Evolutionary conservation across 768 basidiomycete species (phyloP).

Genomic region (Cantharellus cinnabarinus): DNA sequence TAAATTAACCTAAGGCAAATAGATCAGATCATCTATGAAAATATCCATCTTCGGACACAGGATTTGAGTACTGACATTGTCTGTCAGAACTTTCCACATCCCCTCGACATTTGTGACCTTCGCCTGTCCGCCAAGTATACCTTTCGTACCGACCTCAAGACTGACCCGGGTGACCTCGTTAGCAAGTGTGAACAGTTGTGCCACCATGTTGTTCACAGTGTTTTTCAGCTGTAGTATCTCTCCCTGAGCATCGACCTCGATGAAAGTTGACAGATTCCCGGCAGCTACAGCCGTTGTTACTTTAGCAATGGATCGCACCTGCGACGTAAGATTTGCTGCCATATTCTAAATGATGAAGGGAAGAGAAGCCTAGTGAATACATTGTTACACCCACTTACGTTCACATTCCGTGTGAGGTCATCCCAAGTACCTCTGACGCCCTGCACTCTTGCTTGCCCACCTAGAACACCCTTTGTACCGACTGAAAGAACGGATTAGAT

Average conservation of each 20-base stretch:
- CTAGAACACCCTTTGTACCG: slow-evolving; percentile 21
- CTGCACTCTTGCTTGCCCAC: slow-evolving; percentile 25
- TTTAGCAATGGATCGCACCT: slow-evolving; percentile 79
- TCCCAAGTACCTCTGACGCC: slow-evolving; percentile 28
- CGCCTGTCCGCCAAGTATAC: slow-evolving; percentile 11
- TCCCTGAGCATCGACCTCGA: slow-evolving; percentile 24
- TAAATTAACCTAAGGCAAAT: slow-evolving; percentile 4
- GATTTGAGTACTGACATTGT: slow-evolving; percentile 8
- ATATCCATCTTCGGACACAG: not conserved
- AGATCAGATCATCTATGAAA: not conserved
- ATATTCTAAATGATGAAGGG: slow-evolving; percentile 11
- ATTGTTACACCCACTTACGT: slow-evolving; percentile 9
- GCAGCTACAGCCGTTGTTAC: slow-evolving; percentile 91
- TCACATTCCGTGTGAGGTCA: slow-evolving; percentile 24
- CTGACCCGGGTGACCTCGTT: slow-evolving; percentile 17
- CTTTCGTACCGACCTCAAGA: slow-evolving; percentile 27
- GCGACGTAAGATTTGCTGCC: slow-evolving; percentile 80
- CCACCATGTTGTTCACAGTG: slow-evolving; percentile 17
- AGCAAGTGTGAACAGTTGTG: slow-evolving; percentile 7
- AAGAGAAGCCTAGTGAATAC: not conserved
- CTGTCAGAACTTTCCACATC: slow-evolving; percentile 19
- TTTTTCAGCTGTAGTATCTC: slow-evolving; percentile 25
- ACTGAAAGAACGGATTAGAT: slow-evolving; percentile 13
- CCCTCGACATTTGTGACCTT: slow-evolving; percentile 23
- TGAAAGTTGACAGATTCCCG: slow-evolving; percentile 76